phyloP scores from a whole-genome alignment of 179 eudicot genomes.

The Spinacia oleracea region DNA sequence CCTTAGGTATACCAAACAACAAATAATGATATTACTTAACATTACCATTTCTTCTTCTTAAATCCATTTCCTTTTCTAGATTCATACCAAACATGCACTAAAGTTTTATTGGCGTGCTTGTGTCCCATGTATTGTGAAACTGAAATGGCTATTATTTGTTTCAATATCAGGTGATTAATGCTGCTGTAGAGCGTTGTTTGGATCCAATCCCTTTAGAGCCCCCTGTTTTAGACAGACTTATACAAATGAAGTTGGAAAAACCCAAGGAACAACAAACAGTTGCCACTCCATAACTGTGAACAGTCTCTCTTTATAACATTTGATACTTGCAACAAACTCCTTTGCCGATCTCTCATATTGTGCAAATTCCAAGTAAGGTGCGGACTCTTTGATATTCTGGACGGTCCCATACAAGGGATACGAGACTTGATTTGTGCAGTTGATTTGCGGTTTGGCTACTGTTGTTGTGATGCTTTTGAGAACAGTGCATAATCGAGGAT shows the following conservation, averaged over 20 bases:
- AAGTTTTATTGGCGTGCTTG: not conserved
- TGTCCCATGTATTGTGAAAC: not conserved
- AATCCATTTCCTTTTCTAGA: too few species aligned
- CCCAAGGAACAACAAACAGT: slow-evolving; percentile 48
- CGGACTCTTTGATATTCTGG: not conserved
- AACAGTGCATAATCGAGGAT: not conserved
- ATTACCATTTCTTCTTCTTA: too few species aligned
- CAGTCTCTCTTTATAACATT: not conserved
- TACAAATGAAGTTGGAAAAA: slow-evolving; percentile 83
- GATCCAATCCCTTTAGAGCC: slow-evolving; percentile 87
- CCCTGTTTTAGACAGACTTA: slow-evolving; percentile 80
- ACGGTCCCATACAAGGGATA: not conserved
- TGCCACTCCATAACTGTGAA: slow-evolving; percentile 23
- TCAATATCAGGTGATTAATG: slow-evolving; percentile 71
- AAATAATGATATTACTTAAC: too few species aligned
- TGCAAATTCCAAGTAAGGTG: not conserved
- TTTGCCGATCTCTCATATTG: not conserved
- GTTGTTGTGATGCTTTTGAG: not conserved
- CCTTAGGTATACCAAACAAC: too few species aligned
- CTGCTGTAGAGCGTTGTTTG: slow-evolving; percentile 84
- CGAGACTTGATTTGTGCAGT: slow-evolving; percentile 3
- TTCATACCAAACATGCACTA: too few species aligned
- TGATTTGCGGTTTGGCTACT: not conserved
- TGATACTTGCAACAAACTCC: slow-evolving; percentile 7
- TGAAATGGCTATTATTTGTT: slow-evolving; percentile 14